A percentile compares a stretch with the other conserved stretches of the same genome.
phyloP scores from a whole-genome alignment of 177 flowering plant genomes.

The Vitis hybrid region DNA sequence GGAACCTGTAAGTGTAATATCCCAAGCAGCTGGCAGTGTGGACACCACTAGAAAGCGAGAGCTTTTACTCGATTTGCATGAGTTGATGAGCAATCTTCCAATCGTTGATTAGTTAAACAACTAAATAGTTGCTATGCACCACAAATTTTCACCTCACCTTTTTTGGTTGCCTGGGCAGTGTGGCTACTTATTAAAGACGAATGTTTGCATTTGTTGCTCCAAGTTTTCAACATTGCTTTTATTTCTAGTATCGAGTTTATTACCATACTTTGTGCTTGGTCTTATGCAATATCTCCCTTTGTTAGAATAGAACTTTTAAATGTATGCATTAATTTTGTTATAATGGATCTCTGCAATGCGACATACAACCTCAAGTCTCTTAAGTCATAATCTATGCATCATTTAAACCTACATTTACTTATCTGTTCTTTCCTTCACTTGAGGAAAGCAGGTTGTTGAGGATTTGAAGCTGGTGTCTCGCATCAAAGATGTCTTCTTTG shows the following conservation, averaged over 20 bases:
- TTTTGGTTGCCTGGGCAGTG: too few species aligned
- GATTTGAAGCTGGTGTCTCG: conserved; percentile 56
- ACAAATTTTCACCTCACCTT: too few species aligned
- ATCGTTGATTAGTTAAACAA: too few species aligned
- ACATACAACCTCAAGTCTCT: neutral
- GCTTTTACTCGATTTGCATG: too few species aligned
- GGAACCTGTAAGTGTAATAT: neutral
- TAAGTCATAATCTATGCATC: neutral
- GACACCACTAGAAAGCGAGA: too few species aligned
- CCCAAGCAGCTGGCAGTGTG: too few species aligned
- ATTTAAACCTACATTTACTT: neutral
- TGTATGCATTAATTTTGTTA: neutral
- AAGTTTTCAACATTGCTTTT: neutral
- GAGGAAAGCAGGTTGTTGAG: conserved; percentile 56
- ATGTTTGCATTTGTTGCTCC: neutral
- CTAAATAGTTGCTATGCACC: too few species aligned
- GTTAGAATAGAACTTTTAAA: too few species aligned
- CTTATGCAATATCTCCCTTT: neutral
- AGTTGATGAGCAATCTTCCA: too few species aligned
- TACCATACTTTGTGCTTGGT: neutral
- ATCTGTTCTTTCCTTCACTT: conserved; percentile 10
- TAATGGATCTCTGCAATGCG: neutral
- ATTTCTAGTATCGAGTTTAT: neutral
- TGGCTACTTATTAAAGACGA: neutral
- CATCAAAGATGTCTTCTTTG: conserved; percentile 48